phyloP scores from a whole-genome alignment of 345 rosid species.

The Populus tremula region DNA sequence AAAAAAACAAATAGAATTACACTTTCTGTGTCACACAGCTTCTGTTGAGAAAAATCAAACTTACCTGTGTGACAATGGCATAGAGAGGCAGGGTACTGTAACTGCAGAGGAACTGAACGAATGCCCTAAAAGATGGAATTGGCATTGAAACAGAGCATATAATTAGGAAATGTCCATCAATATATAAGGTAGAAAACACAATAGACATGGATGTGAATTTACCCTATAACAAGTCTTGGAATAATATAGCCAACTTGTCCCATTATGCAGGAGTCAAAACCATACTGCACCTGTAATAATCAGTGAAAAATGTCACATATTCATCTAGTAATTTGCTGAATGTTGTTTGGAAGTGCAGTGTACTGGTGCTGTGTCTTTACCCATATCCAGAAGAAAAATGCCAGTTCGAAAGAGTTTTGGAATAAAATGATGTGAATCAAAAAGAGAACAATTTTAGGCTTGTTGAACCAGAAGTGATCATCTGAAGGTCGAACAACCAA shows the following conservation, averaged over 20 bases:
- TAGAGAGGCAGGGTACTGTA: constrained; percentile 86
- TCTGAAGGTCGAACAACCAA: constrained; percentile 63
- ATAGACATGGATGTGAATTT: constrained; percentile 8
- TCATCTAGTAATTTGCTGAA: not conserved
- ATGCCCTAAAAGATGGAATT: constrained; percentile 32
- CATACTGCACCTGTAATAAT: constrained; percentile 56
- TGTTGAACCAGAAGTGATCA: constrained; percentile 68
- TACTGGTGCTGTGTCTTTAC: constrained; percentile 31
- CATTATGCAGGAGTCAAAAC: constrained; percentile 76
- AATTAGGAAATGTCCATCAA: not conserved
- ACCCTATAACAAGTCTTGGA: constrained; percentile 75
- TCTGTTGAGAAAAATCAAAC: not conserved
- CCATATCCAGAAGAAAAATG: constrained; percentile 73
- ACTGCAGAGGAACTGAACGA: constrained; percentile 76
- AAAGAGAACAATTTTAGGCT: constrained; percentile 47
- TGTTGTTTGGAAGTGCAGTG: not conserved
- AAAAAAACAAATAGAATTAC: not conserved
- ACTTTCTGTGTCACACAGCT: not conserved
- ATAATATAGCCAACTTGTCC: constrained; percentile 52
- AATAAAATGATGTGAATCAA: constrained; percentile 82
- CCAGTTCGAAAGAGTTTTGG: constrained; percentile 81
- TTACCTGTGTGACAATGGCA: constrained; percentile 84
- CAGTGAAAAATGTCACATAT: not conserved
- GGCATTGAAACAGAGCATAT: not conserved
- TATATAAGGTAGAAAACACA: not conserved